Evolutionary conservation across 2,329 filamentous ascomycete species (phyloP), one percentile per base, ranked within the genome.

Genomic region (Penicillium hesseltinei): DNA sequence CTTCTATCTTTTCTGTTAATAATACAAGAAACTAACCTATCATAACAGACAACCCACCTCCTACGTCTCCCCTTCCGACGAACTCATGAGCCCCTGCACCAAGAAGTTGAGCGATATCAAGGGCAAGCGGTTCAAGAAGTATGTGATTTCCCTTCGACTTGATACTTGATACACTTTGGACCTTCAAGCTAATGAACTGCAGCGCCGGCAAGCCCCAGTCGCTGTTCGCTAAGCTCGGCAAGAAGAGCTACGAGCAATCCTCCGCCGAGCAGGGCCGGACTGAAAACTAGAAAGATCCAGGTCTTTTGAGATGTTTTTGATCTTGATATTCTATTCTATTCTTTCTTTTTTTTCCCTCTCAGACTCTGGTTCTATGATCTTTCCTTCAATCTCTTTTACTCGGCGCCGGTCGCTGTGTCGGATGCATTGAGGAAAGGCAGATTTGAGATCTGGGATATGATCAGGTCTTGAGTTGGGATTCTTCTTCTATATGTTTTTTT

Each of bases 51-150:
- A 66, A 57, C 62, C 64, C 50, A 67, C 69, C 43, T 71, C 72
- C 44, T 81, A 80, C 60, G 71, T 81, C 56, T 80, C 78, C 36
- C 79, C 79, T 0, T 80, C 78, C 4, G 79, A 81, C 62, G 75
- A 77, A 39, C 77, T 81, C 49, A 78, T 79, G 73, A 80, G 77
- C 50, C 79, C 79, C 4, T 79, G 78, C 58, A 79, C 78, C 29
- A 78, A 79, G 72, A 81, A 81, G 53, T 54, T 81, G 66, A 78
- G 74, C 51, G 75, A 80, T 56, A 68, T 80, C 54, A 81, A 81
- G 72, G 75, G 76, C 38, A 80, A 80, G 73, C 73, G 77, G 27
- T 79, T 80, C 56, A 77, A 77, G 66, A 79, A 76, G 77, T 79
- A 70, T 49, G 70, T 66, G 44, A 8, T 13, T 13, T 31, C 2